Conservation (phyloP, 176 grass and related monocot species). For the Puccinellia tenuiflora region DNA sequence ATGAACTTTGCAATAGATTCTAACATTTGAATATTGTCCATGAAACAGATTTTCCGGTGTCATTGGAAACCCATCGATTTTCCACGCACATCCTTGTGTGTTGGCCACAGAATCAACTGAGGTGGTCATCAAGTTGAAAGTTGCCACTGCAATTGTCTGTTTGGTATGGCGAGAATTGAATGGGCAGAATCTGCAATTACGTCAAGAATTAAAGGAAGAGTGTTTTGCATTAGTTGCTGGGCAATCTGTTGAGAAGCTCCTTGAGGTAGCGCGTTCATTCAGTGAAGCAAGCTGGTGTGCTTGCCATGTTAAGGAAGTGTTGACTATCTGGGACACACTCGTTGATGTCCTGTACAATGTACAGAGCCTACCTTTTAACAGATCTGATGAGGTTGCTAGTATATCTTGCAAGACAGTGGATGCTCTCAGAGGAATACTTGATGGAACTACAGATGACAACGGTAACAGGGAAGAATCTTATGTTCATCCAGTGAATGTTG, state of each 20-base stretch:
- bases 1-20: neutral
- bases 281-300: neutral
- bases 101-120: neutral
- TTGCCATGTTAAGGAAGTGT: neutral
- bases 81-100: neutral
- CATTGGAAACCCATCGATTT: neutral
- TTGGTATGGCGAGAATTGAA: neutral
- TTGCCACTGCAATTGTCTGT: neutral
- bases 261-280: neutral
- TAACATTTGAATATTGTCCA: neutral
- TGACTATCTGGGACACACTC: neutral
- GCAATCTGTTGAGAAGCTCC: neutral
- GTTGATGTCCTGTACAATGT: neutral
- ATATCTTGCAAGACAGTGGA: neutral
- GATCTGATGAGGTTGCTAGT: neutral
- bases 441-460: neutral
- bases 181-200: neutral
- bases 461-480: neutral
- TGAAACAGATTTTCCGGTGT: neutral
- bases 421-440: neutral
- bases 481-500: neutral
- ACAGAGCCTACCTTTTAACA: neutral
- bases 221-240: neutral
- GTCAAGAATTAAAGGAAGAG: neutral
- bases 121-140: neutral